Evolutionary conservation across 2,329 filamentous ascomycete genomes (phyloP), one percentile per base, ranked within the genome.

Genomic region (Clarireedia homoeocarpa): DNA sequence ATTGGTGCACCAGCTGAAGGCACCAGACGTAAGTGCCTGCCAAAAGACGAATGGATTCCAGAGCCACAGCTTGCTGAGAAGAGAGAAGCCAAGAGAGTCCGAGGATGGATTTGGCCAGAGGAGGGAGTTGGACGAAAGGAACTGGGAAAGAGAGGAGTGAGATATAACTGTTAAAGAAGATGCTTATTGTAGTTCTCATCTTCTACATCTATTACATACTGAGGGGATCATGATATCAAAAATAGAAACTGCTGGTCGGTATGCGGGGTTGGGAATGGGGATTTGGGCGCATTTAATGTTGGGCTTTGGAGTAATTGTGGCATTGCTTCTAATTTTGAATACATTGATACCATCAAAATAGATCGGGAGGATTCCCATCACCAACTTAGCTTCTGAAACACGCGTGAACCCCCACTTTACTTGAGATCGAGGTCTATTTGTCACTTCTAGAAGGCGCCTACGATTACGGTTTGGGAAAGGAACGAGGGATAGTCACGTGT

Each of bases 101-200:
- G 88, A 30, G 88, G 87, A 0, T 91, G 88, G 88, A 80, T 89
- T 0, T 79, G 83, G 73, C 88, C 88, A 1, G 86, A 91, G 65
- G 88, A 91, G 65, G 76, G 83, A 3, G 75, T 91, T 10, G 83
- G 84, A 7, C 77, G 86, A 65, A 84, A 88, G 72, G 87, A 91
- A 73, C 75, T 86, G 52, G 85, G 84, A 5, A 84, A 82, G 74
- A 75, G 83, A 56, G 83, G 83, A 15, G 81, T 86, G 39, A 72
- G 77, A 58, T 85, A 85, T 63, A 59, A 49, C 54, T 60, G 55
- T 53, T 66, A 61, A 53, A 48, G 46, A 51, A 48, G 46, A 48
- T 59, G 57, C 17, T 42, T 42, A 15, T 42, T 42, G 9, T 42
- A 17, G 39, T 42, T 42, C 39, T 20, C 39, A 42, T 42, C 15